phyloP scores from a whole-genome alignment of 2,329 filamentous ascomycete species.

The Cordyceps pruinosa region DNA sequence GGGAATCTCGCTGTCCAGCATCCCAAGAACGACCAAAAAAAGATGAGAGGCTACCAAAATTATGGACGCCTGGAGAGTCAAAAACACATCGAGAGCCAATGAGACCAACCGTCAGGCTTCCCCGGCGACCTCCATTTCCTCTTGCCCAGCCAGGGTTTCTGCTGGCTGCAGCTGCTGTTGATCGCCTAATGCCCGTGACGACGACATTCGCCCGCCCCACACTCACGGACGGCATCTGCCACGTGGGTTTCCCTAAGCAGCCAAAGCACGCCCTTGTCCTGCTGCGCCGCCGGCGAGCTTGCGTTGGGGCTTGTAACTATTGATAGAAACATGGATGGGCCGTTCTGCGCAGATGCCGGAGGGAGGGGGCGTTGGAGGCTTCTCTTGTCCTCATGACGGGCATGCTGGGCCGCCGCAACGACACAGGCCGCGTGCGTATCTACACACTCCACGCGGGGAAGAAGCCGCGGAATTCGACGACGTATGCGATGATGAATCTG shows the following conservation, averaged over 20 bases:
- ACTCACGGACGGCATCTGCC: constrained; percentile 3
- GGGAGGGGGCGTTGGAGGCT: background rate
- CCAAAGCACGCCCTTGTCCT: no score
- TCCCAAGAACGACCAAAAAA: background rate
- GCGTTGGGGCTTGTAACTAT: background rate
- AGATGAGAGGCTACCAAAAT: background rate
- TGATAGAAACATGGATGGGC: background rate
- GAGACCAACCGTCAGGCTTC: background rate
- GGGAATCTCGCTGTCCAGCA: background rate
- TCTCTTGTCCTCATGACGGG: no score
- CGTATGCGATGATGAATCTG: no score
- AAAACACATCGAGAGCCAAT: background rate
- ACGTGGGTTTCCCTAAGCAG: constrained; percentile 4
- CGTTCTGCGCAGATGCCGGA: background rate
- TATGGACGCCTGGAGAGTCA: background rate
- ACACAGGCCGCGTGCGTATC: no score
- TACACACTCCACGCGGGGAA: no score
- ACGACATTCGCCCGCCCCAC: background rate
- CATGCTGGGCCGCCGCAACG: no score
- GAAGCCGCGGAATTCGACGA: no score
- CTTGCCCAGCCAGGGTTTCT: no score
- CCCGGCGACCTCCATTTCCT: background rate
- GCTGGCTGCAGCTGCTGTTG: no score
- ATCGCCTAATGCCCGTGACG: background rate
- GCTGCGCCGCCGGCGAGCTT: background rate